Evolutionary conservation across 2,329 filamentous ascomycete genomes (phyloP).

Genomic region (Venturia effusa): DNA sequence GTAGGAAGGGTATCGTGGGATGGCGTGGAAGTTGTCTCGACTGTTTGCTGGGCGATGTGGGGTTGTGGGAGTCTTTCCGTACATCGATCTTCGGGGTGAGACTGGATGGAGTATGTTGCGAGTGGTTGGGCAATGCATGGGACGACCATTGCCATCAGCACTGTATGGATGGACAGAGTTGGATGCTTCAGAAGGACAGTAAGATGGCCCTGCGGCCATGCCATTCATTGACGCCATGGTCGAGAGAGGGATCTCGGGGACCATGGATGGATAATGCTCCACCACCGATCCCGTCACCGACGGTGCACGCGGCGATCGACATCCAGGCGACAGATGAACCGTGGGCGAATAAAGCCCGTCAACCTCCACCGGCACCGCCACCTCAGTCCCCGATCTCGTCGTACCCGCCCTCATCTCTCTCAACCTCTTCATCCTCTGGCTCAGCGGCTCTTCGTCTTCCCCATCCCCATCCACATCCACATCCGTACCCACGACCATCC

Average conservation of each 20-base stretch:
- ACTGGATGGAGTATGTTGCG: neutral
- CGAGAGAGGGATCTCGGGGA: neutral
- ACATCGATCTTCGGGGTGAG: neutral
- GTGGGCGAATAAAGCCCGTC: neutral
- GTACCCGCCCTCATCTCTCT: neutral
- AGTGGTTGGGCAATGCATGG: neutral
- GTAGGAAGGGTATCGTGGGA: neutral
- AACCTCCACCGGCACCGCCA: no score
- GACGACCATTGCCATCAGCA: neutral
- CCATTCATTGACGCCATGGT: neutral
- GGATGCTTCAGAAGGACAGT: neutral
- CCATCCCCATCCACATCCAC: no score
- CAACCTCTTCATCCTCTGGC: neutral
- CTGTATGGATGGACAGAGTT: neutral
- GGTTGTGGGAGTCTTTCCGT: neutral
- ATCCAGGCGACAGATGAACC: neutral
- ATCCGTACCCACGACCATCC: neutral
- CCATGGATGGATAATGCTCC: neutral
- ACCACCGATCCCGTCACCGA: neutral
- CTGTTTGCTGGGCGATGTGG: neutral
- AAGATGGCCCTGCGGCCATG: neutral
- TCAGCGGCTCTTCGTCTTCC: neutral
- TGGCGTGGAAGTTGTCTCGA: neutral
- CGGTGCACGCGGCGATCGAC: neutral
- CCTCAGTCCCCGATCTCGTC: no score